These are phyloP conservation scores for Alternaria triticina DNA, from an alignment of 2,329 filamentous ascomycete genomes.

Conservation along the genomic window DNA sequence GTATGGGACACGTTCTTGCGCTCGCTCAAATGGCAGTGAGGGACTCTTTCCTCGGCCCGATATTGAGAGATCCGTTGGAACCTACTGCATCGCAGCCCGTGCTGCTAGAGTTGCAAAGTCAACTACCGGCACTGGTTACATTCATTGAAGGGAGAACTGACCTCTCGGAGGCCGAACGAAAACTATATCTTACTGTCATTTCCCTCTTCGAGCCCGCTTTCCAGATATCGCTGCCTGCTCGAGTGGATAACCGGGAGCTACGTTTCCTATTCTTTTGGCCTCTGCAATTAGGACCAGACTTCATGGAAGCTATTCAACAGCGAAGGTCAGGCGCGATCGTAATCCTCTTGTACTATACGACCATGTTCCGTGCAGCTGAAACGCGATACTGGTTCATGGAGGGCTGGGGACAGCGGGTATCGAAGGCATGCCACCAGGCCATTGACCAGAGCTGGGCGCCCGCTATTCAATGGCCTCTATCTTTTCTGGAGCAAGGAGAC, in stretches of 20 bases:
- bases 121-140: constrained; percentile 22
- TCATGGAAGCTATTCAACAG: constrained; percentile 38
- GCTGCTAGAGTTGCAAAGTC: constrained; percentile 29
- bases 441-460: constrained; percentile 35
- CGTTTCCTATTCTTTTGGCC: constrained; percentile 50
- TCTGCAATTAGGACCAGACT: constrained; percentile 41
- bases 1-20: constrained; percentile 41
- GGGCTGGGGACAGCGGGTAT: constrained; percentile 40
- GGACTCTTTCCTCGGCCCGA: constrained; percentile 31
- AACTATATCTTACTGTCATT: constrained; percentile 22
- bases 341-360: constrained; percentile 49
- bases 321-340: constrained; percentile 45
- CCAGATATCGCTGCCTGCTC: constrained; percentile 26
- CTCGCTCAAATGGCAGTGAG: constrained; percentile 24
- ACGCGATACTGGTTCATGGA: constrained; percentile 50
- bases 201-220: constrained; percentile 28
- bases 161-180: constrained; percentile 24
- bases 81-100: constrained; percentile 36
- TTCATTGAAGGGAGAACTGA: constrained; percentile 31
- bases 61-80: constrained; percentile 27
- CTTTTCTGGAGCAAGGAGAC: constrained; percentile 19
- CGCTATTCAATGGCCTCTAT: constrained; percentile 35
- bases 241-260: constrained; percentile 42
- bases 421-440: constrained; percentile 27
- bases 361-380: constrained; percentile 44